phyloP scores from a whole-genome alignment of 345 rosid genomes.

The Acer negundo region DNA sequence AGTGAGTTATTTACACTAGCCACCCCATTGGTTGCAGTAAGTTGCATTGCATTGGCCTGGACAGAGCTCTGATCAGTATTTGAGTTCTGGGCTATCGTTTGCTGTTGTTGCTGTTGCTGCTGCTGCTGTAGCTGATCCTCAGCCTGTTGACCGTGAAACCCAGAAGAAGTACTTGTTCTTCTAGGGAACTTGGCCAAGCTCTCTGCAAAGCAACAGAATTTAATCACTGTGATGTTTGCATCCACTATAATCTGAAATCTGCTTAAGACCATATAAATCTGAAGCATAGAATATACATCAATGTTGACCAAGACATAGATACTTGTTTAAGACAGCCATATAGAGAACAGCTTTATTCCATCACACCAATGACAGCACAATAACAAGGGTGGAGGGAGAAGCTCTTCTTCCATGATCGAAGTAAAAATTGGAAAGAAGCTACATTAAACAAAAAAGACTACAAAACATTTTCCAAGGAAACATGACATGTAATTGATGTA shows the following conservation, averaged over 20 bases:
- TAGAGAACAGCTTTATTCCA: background rate
- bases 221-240: slow-evolving; percentile 8
- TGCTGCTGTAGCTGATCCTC: slow-evolving; percentile 59
- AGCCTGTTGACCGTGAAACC: slow-evolving; percentile 55
- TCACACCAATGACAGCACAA: background rate
- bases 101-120: slow-evolving; percentile 45
- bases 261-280: slow-evolving; percentile 15
- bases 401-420: background rate
- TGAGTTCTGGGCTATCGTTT: slow-evolving; percentile 47
- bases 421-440: background rate
- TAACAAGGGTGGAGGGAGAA: background rate
- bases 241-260: background rate
- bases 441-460: background rate
- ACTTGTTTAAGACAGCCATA: background rate
- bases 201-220: slow-evolving; percentile 48
- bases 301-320: background rate
- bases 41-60: slow-evolving; percentile 52
- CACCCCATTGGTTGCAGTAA: slow-evolving; percentile 52
- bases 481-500: background rate
- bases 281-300: background rate
- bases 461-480: background rate
- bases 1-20: slow-evolving; percentile 56
- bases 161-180: slow-evolving; percentile 57
- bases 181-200: slow-evolving; percentile 97
- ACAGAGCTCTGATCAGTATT: slow-evolving; percentile 51